Base-by-base conservation (phyloP, 352 stramenopile genomes). In the Pythium volutum region DNA sequence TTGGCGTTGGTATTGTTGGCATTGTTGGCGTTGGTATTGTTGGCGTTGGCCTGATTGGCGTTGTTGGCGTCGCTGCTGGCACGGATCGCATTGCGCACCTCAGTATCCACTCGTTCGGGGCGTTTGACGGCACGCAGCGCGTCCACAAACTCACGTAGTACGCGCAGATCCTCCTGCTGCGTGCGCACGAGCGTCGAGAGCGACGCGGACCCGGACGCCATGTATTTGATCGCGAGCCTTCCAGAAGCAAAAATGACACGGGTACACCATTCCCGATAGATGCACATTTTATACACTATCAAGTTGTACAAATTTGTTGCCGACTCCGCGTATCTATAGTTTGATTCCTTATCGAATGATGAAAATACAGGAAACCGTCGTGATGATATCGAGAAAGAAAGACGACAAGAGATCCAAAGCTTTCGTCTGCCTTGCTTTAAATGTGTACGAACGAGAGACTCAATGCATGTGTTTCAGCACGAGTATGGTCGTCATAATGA, bases 401-500 rank as follows among this genome's bases (percentile, higher is more conserved):
- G 18, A n/a, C 31, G 0, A 36, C 31, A 36, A 36, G 10, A 27
- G 42, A 48, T 11, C n/a, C n/a, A 8, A 26, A 18, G n/a, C 11
- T n/a, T 48, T n/a, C 42, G 4, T 48, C n/a, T 48, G 8, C 10
- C n/a, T 29, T 48, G 42, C 5, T 23, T 25, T 48, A 16, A 48
- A 25, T 51, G 55, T 45, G 60, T 47, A 47, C 34, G 29, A 20
- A 33, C 33, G 22, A 20, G 29, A 29, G 16, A 20, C 47, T 55
- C 38, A 60, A 43, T 91, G 89, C 79, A 84, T 87, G 71, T 97
- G 83, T 69, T 97, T 97, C 34, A 97, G 75, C 59, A 97, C 81
- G 53, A 98, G 79, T 52, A 98, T 77, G 52, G 91, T 72, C 36
- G 95, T 89, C 87, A 98, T 97, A 64, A 98, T 70, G 60, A 95